Conservation (phyloP, 1,139 yeast genomes). For the Pneumocystis wakefieldiae region DNA sequence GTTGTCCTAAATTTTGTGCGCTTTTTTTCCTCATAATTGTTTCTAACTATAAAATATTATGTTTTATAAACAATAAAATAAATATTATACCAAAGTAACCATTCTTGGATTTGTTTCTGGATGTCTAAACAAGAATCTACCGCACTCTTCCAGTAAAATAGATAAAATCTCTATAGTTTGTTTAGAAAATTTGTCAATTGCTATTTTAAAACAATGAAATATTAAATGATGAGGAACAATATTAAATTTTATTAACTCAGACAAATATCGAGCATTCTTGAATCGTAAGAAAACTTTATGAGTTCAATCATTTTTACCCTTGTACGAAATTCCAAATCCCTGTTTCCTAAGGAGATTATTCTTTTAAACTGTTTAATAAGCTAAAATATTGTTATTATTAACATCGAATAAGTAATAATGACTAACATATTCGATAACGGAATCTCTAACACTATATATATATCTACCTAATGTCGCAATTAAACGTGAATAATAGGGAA, state of each 20-base stretch:
- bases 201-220: constrained; percentile 34
- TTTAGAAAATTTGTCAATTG: constrained; percentile 45
- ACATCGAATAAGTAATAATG: constrained; percentile 23
- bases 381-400: background rate
- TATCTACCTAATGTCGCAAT: constrained; percentile 41
- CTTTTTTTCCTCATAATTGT: constrained; percentile 39
- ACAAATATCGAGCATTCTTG: constrained; percentile 44
- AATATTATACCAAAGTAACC: constrained; percentile 31
- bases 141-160: constrained; percentile 59
- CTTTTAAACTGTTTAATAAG: background rate
- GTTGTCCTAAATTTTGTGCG: constrained; percentile 37
- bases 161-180: constrained; percentile 52
- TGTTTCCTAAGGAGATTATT: background rate
- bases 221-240: constrained; percentile 56
- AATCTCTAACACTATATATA: constrained; percentile 40
- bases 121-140: constrained; percentile 48
- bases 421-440: constrained; percentile 43
- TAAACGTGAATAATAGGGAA: constrained; percentile 47
- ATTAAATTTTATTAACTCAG: constrained; percentile 65
- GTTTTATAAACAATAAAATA: background rate
- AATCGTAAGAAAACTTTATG: constrained; percentile 27
- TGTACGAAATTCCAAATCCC: constrained; percentile 23
- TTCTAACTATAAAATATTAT: constrained; percentile 26
- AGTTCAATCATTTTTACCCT: constrained; percentile 34
- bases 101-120: constrained; percentile 46